phyloP scores from a whole-genome alignment of 306 rosid species.

The Lupinus albus region DNA sequence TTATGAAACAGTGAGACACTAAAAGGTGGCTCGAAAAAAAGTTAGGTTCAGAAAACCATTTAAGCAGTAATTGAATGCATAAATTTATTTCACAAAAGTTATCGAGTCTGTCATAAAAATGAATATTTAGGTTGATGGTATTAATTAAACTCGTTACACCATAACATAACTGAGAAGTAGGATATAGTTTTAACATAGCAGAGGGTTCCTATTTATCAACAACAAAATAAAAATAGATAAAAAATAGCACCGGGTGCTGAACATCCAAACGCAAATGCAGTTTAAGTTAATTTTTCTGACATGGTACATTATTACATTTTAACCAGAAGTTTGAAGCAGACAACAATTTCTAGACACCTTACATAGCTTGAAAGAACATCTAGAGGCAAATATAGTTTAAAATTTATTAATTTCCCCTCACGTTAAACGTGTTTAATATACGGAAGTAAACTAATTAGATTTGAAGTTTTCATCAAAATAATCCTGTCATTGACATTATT shows the following conservation, averaged over 20 bases:
- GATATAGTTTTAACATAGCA: constrained; percentile 15
- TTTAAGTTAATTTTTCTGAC: constrained; percentile 8
- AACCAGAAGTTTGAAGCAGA: background rate
- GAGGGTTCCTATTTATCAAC: background rate
- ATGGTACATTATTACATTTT: background rate
- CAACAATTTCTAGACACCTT: constrained; percentile 18
- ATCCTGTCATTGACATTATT: background rate
- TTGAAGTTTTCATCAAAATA: constrained; percentile 20
- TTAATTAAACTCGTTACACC: constrained; percentile 25
- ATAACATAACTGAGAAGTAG: constrained; percentile 9
- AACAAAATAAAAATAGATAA: no score
- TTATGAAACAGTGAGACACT: constrained; percentile 56
- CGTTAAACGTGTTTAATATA: background rate
- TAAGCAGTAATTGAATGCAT: constrained; percentile 11
- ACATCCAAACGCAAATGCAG: constrained; percentile 17
- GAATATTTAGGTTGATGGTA: constrained; percentile 12
- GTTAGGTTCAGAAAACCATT: constrained; percentile 19
- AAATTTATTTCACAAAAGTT: constrained; percentile 10
- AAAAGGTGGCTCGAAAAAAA: constrained; percentile 47
- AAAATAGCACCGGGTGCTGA: background rate
- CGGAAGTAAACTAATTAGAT: constrained; percentile 10
- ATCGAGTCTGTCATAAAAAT: constrained; percentile 8
- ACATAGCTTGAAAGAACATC: constrained; percentile 16
- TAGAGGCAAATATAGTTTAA: constrained; percentile 20
- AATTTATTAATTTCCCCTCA: background rate